Evolutionary conservation across 768 basidiomycete genomes (phyloP), one percentile per base, ranked within the genome.

Genomic region (Hericium erinaceus): DNA sequence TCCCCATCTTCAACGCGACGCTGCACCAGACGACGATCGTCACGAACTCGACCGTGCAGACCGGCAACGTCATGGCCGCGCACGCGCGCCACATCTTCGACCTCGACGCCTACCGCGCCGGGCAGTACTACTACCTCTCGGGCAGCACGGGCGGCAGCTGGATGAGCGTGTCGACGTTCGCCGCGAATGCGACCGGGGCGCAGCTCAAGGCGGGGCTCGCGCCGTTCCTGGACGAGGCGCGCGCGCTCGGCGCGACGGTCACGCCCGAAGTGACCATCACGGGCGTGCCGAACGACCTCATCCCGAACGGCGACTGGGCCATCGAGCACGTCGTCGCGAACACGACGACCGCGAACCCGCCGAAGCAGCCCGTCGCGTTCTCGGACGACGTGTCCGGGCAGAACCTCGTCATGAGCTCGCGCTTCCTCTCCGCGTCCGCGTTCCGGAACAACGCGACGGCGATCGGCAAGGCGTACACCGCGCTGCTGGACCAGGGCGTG

Each of bases 71-170:
- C 40, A 65, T 65, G 38, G 60, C 62, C 8, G 53, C 68, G n/a
- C 71, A 73, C 46, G 68, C 73, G 6, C 58, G 62, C n/a, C 74
- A 74, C 52, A 71, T 74, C 33, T 72, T 69, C 57, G 71, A 71
- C 55, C 66, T 67, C 63, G 73, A 74, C 58, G 40, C 64, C 5
- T 54, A 69, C 5, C 62, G 58, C 28, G 66, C 66, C 2, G 48
- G 7, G 66, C 52, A 53, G 52, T 53, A 53, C 52, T 53, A 28
- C 52, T 53, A 53, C 52, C 52, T 53, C 18, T 15, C 33, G 10
- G 33, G 33, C 16, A 39, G 33, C 28, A 28, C 33, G 12, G 33
- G 11, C 24, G 33, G 33, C 33, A 39, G 52, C 52, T 53, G n/a
- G 13, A 24, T 53, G 24, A 53, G 52, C 37, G 24, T 53, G 12